Conservation (phyloP, 2,329 filamentous ascomycete genomes). For the Pseudonectria buxi region DNA sequence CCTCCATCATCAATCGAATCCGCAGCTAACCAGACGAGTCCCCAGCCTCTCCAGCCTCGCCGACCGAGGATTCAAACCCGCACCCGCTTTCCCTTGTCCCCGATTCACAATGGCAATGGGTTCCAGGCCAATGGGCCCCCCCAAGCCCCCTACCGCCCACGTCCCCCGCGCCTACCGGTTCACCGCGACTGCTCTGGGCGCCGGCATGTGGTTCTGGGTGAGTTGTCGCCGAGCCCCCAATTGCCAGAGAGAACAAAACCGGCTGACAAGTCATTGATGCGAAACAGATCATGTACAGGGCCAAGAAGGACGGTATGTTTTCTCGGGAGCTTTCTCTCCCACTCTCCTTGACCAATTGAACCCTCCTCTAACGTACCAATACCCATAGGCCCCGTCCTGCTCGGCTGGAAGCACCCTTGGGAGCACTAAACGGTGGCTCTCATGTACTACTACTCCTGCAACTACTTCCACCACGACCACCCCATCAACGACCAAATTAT, state of each 20-base stretch:
- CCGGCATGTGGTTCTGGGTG: slow-evolving; percentile 99
- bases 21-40: neutral
- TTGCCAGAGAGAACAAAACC: neutral
- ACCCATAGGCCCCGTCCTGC: slow-evolving; percentile 59
- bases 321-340: neutral
- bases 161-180: slow-evolving; percentile 67
- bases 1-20: neutral
- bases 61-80: slow-evolving; percentile 3
- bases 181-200: slow-evolving; percentile 78
- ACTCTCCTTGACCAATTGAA: slow-evolving; percentile 7
- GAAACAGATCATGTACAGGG: slow-evolving; percentile 81
- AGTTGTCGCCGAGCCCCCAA: slow-evolving; percentile 26
- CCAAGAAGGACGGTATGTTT: slow-evolving; percentile 78
- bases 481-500: too few species aligned
- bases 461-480: slow-evolving; percentile 5
- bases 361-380: neutral
- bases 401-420: slow-evolving; percentile 96
- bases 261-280: slow-evolving; percentile 7
- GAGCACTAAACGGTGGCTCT: slow-evolving; percentile 59
- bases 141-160: slow-evolving; percentile 39
- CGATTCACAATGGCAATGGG: slow-evolving; percentile 17
- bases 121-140: slow-evolving; percentile 26
- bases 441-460: slow-evolving; percentile 9
- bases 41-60: slow-evolving; percentile 2
- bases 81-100: slow-evolving; percentile 4